phyloP scores from a whole-genome alignment of 1,139 yeast genomes.

The Pichia sp. region DNA sequence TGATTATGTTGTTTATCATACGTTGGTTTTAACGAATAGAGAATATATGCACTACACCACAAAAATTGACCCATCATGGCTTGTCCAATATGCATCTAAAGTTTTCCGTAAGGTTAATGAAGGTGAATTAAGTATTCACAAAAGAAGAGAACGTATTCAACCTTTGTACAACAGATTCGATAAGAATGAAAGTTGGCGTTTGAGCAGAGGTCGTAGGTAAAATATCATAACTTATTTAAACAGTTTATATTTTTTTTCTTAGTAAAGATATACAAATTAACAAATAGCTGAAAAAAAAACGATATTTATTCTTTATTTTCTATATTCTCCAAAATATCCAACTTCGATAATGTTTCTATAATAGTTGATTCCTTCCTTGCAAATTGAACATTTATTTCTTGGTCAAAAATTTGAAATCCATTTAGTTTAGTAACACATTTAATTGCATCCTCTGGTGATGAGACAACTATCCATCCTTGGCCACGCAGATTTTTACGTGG shows the following conservation, averaged over 20 bases:
- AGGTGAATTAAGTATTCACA: conserved; percentile 30
- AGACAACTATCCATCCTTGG: conserved; percentile 66
- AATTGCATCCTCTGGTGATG: conserved; percentile 44
- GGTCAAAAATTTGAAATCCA: conserved; percentile 49
- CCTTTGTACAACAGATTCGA: conserved; percentile 46
- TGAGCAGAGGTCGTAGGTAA: conserved; percentile 24
- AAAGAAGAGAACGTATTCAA: conserved; percentile 38
- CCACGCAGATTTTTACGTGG: conserved; percentile 54
- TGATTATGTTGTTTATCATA: conserved; percentile 67
- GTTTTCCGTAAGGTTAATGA: conserved; percentile 64
- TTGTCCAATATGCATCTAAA: conserved; percentile 78
- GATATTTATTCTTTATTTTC: too few species aligned
- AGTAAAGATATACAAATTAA: background rate
- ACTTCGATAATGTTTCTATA: background rate
- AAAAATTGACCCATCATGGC: conserved; percentile 77
- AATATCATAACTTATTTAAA: too few species aligned
- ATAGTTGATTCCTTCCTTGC: conserved; percentile 13
- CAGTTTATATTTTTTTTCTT: background rate
- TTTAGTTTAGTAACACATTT: conserved; percentile 46
- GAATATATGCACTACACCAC: conserved; percentile 93
- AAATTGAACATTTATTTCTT: conserved; percentile 43
- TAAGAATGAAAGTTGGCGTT: conserved; percentile 33
- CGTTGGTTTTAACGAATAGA: conserved; percentile 69
- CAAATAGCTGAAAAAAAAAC: too few species aligned
- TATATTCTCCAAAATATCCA: background rate